Evolutionary conservation across 495 filamentous ascomycete species (phyloP).

Genomic region (Aspergillus incahuasiensis): DNA sequence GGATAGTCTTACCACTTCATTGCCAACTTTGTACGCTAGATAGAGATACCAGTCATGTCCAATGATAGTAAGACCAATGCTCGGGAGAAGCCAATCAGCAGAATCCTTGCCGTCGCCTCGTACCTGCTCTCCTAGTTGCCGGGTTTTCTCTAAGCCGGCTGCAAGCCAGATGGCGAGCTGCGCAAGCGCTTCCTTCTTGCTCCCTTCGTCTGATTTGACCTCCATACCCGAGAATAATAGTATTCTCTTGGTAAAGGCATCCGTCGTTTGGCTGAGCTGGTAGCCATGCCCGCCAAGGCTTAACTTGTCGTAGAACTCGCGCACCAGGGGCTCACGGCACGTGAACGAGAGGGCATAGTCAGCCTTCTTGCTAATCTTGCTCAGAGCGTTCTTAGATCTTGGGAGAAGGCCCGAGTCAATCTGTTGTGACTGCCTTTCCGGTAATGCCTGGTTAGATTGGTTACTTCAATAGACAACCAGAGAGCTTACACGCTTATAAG

Average conservation of each 20-base stretch:
- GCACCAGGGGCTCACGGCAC: neutral
- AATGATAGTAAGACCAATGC: slow-evolving; percentile 1
- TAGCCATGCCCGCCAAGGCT: slow-evolving; percentile 3
- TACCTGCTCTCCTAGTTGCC: too few species aligned
- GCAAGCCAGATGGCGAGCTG: too few species aligned
- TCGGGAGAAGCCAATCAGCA: too few species aligned
- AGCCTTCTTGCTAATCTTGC: neutral
- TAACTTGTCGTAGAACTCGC: neutral
- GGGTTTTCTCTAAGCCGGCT: too few species aligned
- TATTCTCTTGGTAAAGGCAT: slow-evolving; percentile 4
- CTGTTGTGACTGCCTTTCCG: neutral
- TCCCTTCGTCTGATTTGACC: neutral
- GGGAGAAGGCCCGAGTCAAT: neutral
- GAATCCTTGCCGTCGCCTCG: too few species aligned
- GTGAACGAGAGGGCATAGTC: slow-evolving; percentile 2
- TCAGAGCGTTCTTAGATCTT: neutral
- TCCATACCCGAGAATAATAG: slow-evolving; percentile 2
- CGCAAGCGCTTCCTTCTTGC: too few species aligned
- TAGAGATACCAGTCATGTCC: slow-evolving; percentile 4
- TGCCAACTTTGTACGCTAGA: neutral
- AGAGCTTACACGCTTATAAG: too few species aligned
- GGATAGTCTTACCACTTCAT: neutral
- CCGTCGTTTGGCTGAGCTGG: slow-evolving; percentile 1
- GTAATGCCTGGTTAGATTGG: too few species aligned
- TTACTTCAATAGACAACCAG: too few species aligned